Conservation (phyloP, 2,329 filamentous ascomycete species). For the Emergomyces africanus region DNA sequence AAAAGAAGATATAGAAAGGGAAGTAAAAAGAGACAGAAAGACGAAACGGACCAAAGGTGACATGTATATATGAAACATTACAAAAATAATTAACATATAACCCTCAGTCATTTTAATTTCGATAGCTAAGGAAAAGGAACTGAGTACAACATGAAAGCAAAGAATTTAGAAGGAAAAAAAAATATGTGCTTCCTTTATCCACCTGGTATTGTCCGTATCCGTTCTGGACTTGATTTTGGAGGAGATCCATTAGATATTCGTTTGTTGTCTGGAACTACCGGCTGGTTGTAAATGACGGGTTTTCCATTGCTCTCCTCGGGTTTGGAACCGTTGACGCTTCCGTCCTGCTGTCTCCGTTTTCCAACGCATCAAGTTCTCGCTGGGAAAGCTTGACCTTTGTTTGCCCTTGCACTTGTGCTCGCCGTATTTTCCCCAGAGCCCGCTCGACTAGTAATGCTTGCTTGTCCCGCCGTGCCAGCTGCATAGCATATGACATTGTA, state of each 20-base stretch:
- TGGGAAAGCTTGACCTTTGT: slow-evolving; percentile 67
- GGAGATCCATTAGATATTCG: neutral
- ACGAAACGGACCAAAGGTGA: no score
- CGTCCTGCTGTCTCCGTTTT: slow-evolving; percentile 51
- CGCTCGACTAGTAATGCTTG: slow-evolving; percentile 67
- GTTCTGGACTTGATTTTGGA: slow-evolving; percentile 16
- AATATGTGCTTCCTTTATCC: no score
- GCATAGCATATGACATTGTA: slow-evolving; percentile 34
- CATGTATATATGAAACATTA: no score
- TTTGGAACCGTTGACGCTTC: slow-evolving; percentile 17
- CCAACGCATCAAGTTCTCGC: slow-evolving; percentile 68
- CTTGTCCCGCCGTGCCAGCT: slow-evolving; percentile 47
- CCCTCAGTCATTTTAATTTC: no score
- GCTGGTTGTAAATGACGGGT: slow-evolving; percentile 6
- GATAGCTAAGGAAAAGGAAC: no score
- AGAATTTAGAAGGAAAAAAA: no score
- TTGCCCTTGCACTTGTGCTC: slow-evolving; percentile 63
- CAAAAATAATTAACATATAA: no score
- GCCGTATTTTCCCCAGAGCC: slow-evolving; percentile 66
- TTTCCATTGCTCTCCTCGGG: slow-evolving; percentile 13
- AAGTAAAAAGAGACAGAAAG: no score
- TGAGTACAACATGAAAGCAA: no score
- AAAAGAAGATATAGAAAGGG: no score
- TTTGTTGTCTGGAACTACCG: slow-evolving; percentile 13
- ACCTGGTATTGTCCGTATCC: slow-evolving; percentile 28